Conservation (phyloP, 164 flowering plant genomes). For the Kalanchoe fedtschenkoi region DNA sequence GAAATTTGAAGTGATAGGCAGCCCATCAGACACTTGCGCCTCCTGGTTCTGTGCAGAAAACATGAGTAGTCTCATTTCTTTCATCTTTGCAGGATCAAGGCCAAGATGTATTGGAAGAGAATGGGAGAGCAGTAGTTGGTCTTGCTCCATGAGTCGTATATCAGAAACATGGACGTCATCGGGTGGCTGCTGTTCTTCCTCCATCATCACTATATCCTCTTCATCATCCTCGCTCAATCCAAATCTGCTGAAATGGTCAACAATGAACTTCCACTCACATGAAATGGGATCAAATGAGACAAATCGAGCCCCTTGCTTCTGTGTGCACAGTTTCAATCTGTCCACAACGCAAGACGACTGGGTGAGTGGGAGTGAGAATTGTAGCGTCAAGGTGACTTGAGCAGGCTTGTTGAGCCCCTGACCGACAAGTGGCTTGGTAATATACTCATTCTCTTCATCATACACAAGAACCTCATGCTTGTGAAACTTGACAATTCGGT, state of each 20-base stretch:
- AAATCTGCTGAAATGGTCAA: slow-evolving; percentile 89
- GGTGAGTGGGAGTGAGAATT: slow-evolving; percentile 11
- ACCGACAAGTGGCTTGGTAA: slow-evolving; percentile 63
- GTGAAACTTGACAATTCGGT: slow-evolving; percentile 52
- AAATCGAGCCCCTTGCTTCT: slow-evolving; percentile 73
- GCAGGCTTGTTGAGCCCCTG: slow-evolving; percentile 87
- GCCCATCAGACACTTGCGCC: slow-evolving; percentile 25
- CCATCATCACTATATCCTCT: slow-evolving; percentile 70
- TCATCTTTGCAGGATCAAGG: slow-evolving; percentile 86
- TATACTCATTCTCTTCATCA: slow-evolving; percentile 39
- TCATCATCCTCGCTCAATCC: slow-evolving; percentile 84
- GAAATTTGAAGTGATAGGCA: slow-evolving; percentile 22
- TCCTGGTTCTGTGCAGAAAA: slow-evolving; percentile 57
- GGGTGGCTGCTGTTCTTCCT: slow-evolving; percentile 26
- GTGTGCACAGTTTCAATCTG: slow-evolving; percentile 34
- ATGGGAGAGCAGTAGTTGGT: slow-evolving; percentile 52
- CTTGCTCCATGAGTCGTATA: slow-evolving; percentile 24
- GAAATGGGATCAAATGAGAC: slow-evolving; percentile 47
- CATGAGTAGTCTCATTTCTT: slow-evolving; percentile 80
- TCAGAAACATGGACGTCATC: slow-evolving; percentile 32
- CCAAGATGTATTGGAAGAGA: slow-evolving; percentile 96
- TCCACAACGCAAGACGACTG: slow-evolving; percentile 16
- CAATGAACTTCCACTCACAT: slow-evolving; percentile 81
- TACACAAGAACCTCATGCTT: slow-evolving; percentile 73
- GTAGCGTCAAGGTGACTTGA: slow-evolving; percentile 64